Conservation (phyloP, 192 early-diverging fungal species). For the Glomus cerebriforme region DNA sequence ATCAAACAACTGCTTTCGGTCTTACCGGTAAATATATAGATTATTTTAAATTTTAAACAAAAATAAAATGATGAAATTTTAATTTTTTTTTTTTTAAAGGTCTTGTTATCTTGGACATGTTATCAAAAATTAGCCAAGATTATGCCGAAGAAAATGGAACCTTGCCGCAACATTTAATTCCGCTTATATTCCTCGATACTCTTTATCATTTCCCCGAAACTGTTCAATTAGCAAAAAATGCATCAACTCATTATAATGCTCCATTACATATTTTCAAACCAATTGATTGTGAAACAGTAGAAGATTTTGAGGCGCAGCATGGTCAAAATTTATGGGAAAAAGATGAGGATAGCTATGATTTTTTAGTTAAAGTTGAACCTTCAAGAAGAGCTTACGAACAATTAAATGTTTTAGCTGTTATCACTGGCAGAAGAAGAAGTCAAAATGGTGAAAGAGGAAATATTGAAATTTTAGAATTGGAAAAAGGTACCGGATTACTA, state of each 20-base stretch:
- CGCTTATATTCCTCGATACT: conserved; percentile 93
- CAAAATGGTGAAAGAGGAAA: conserved; percentile 63
- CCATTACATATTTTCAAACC: conserved; percentile 77
- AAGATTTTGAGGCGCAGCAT: conserved; percentile 71
- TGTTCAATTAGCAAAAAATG: conserved; percentile 71
- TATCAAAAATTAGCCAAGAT: conserved; percentile 66
- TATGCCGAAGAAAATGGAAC: conserved; percentile 36
- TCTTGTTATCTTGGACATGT: conserved; percentile 84
- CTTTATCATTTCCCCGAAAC: conserved; percentile 95
- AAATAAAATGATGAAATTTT: no score
- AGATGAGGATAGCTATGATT: conserved; percentile 83
- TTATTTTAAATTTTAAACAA: not conserved
- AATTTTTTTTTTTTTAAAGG: conserved; percentile 41
- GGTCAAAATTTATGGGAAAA: conserved; percentile 84
- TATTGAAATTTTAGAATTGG: not conserved
- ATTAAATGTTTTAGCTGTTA: conserved; percentile 72
- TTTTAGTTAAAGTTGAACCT: conserved; percentile 92
- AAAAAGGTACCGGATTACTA: conserved; percentile 63
- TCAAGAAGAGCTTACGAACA: conserved; percentile 82
- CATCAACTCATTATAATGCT: conserved; percentile 66
- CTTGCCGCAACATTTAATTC: conserved; percentile 56
- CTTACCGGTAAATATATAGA: conserved; percentile 61
- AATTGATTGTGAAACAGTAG: conserved; percentile 52
- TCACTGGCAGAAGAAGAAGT: conserved; percentile 87
- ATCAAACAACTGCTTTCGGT: conserved; percentile 95